Evolutionary conservation across 192 early-diverging fungal species (phyloP).

Genomic region (Coemansia sp.): DNA sequence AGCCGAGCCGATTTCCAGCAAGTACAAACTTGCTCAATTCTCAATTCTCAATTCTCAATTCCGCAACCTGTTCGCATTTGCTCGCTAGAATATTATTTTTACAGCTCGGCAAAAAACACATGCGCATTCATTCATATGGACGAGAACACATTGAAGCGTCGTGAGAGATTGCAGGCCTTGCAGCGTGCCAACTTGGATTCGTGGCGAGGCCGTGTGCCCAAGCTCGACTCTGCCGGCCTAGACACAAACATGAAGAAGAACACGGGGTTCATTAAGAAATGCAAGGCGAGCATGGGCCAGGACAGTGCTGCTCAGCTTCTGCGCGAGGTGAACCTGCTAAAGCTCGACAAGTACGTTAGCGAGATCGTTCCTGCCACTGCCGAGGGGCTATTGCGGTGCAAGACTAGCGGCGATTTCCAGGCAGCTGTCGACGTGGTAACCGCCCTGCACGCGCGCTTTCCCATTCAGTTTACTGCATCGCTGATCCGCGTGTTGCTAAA

Average conservation of each 20-base stretch:
- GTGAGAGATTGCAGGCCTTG: slow-evolving; percentile 31
- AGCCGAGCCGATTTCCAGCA: not conserved
- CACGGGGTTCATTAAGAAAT: slow-evolving; percentile 93
- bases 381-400: slow-evolving; percentile 71
- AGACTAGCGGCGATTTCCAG: slow-evolving; percentile 67
- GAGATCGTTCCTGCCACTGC: slow-evolving; percentile 84
- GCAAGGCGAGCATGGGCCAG: slow-evolving; percentile 66
- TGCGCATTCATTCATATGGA: slow-evolving; percentile 39
- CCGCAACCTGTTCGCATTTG: not conserved
- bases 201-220: slow-evolving; percentile 27
- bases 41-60: slow-evolving; percentile 5
- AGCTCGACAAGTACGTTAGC: slow-evolving; percentile 95
- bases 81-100: not conserved
- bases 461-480: slow-evolving; percentile 69
- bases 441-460: slow-evolving; percentile 87
- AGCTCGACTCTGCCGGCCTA: slow-evolving; percentile 41
- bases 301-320: slow-evolving; percentile 68
- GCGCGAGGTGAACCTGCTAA: slow-evolving; percentile 78
- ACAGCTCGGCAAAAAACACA: slow-evolving; percentile 10
- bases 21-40: not conserved
- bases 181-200: slow-evolving; percentile 44
- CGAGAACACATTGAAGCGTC: slow-evolving; percentile 47
- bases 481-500: slow-evolving; percentile 67
- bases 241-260: slow-evolving; percentile 99
- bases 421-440: slow-evolving; percentile 81